Evolutionary conservation across 768 basidiomycete genomes (phyloP).

Genomic region (Russula griseocarnosa): DNA sequence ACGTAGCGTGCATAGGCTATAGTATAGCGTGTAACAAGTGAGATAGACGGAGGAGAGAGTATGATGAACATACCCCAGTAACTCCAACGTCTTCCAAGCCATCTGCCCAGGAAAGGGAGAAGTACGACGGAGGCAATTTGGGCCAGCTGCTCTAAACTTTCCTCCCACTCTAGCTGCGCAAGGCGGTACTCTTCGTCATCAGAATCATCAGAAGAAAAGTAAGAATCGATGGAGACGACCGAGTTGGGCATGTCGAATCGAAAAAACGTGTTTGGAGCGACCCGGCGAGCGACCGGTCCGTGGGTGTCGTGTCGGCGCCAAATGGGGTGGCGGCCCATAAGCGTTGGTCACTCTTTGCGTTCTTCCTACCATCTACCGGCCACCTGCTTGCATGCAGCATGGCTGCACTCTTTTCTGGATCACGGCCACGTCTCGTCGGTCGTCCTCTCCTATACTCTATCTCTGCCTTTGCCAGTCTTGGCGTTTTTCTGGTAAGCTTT

Average conservation of each 20-base stretch:
- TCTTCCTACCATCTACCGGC: constrained; percentile 14
- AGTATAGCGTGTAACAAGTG: neutral
- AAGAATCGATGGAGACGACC: constrained; percentile 56
- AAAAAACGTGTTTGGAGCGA: neutral
- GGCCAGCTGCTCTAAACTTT: constrained; percentile 79
- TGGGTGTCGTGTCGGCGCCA: neutral
- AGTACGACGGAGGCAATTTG: constrained; percentile 75
- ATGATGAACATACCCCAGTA: constrained; percentile 63
- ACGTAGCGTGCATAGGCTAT: constrained; percentile 71
- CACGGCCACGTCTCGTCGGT: constrained; percentile 61
- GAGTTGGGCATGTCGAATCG: constrained; percentile 53
- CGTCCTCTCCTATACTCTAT: constrained; percentile 74
- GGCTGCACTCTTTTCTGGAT: constrained; percentile 36
- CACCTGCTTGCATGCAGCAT: constrained; percentile 48
- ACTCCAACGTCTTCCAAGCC: constrained; percentile 80
- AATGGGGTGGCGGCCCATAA: neutral
- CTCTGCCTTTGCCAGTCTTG: constrained; percentile 76
- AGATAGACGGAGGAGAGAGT: constrained; percentile 5
- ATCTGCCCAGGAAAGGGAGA: constrained; percentile 84
- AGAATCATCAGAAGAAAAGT: constrained; percentile 43
- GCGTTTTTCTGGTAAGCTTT: constrained; percentile 72
- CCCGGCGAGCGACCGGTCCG: constrained; percentile 5
- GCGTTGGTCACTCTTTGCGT: constrained; percentile 5
- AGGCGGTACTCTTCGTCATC: constrained; percentile 70
- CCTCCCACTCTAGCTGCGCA: constrained; percentile 91